Base-by-base conservation (phyloP, 305 asterid genomes). In the Solanum hybrid region DNA sequence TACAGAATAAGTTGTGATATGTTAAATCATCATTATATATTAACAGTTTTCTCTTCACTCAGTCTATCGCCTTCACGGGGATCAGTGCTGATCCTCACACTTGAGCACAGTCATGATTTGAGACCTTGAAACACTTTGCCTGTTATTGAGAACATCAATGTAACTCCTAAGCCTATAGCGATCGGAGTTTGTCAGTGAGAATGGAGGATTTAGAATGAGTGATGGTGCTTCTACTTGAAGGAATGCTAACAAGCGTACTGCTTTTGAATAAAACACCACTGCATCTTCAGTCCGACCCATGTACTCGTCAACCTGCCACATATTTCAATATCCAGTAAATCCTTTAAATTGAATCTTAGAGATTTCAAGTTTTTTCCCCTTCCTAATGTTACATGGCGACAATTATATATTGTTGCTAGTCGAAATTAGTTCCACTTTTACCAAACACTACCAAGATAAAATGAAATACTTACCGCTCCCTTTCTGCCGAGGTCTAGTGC, bases 161-260 rank as follows among this genome's bases (percentile, higher is more conserved):
- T 97, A 97, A 88, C 68, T 96, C 90, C 88, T 92, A 87, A 96
- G 93, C 88, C 99, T 94, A 89, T 91, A 93, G 14, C 96, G 94
- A 88, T 94, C 99, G 2, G 99, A 92, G 93, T 91, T 94, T 32
- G 98, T 94, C 72, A 97, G 96, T 31, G 97, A 92, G 88, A 97
- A 97, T 1, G 98, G 98, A 76, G 99, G 99, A 89, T 95, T 97
- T 93, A 97, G 92, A 73, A 94, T 94, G 86, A 97, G 98, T 61
- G 93, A 93, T 1, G 99, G 95, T 27, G 99, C 98, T 93, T 97
- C 99, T 91, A 91, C 97, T 7, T 95, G 94, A 51, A 97, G 92
- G 90, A 96, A 97, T 78, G 78, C 89, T 37, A 97, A 91, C 51
- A 96, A 89, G 77, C 65, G 80, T 87, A 93, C 97, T 24, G 98